Base-by-base conservation (phyloP, 139 green algal species). In the Desmodesmus armatus region DNA sequence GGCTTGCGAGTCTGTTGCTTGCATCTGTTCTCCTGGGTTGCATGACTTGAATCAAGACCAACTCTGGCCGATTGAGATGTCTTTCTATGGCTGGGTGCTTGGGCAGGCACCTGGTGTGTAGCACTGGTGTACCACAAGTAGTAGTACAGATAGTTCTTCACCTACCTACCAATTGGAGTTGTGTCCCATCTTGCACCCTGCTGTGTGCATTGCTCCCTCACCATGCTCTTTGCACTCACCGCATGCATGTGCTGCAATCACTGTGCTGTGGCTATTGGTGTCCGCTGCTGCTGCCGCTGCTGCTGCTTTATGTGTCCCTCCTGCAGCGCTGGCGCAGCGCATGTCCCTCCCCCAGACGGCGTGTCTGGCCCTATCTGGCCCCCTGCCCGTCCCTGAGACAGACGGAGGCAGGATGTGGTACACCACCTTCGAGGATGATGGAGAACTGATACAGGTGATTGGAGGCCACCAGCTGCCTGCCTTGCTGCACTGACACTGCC, bases 291-390 rank as follows among this genome's bases (percentile, higher is more conserved):
- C n/a, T n/a, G 17, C 29, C 29, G 3, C 67, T 33, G 31, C 71
- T 53, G 71, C 71, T 17, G 17, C 27, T 43, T n/a, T 60, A 40
- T 53, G 15, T 40, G 9, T 29, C 40, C 9, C 17, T 71, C 5
- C 70, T 51, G 78, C 79, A 33, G 43, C 33, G 3, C 83, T 92
- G 11, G 89, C 89, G 0, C 35, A 55, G 7, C 73, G 49, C 5
- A 86, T 92, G 86, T 41, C 47, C 49, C 83, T 92, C 58, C 89
- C 89, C 27, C 84, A 89, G 78, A 90, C 89, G 0, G 83, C 86
- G 0, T 74, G 72, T n/a, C 67, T 92, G 73, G 87, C 87, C 19
- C 75, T 92, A 67, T 60, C 79, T 5, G 89, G 87, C 0, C 84
- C 83, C 0, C 55, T 84, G 27, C 39, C 62, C 21, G 83, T 92